Evolutionary conservation across 306 rosid genomes (phyloP).

Genomic region (Arachis stenosperma): DNA sequence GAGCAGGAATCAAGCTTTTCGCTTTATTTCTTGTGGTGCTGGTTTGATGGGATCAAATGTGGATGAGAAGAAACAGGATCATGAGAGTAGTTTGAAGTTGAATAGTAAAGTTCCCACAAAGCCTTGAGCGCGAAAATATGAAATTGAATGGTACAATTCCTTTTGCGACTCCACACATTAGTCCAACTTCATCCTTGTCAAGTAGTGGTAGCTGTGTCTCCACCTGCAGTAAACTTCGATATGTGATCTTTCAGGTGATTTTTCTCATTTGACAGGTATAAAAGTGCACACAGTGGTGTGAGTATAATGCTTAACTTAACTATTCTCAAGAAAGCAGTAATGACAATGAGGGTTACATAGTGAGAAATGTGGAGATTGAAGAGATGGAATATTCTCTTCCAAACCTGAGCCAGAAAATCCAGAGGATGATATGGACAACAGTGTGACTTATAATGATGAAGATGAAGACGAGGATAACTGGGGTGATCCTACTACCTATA

Average conservation of each 20-base stretch:
- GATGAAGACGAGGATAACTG: conserved; percentile 79
- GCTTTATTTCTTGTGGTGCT: conserved; percentile 56
- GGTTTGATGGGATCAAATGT: conserved; percentile 53
- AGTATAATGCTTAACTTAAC: conserved; percentile 29
- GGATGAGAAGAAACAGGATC: conserved; percentile 42
- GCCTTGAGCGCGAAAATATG: conserved; percentile 52
- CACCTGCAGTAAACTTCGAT: conserved; percentile 57
- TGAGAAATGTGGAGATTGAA: conserved; percentile 59
- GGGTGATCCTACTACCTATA: conserved; percentile 61
- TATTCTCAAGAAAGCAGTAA: conserved; percentile 48
- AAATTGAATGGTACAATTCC: conserved; percentile 46
- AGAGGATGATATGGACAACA: conserved; percentile 67
- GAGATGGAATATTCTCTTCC: conserved; percentile 57
- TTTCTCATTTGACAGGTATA: no score
- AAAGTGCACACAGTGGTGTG: no score
- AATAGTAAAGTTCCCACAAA: conserved; percentile 40
- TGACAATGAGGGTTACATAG: conserved; percentile 38
- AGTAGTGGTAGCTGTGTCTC: conserved; percentile 77
- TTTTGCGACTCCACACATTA: conserved; percentile 47
- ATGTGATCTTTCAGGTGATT: conserved; percentile 69
- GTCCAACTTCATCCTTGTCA: conserved; percentile 64
- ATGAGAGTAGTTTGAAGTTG: conserved; percentile 42
- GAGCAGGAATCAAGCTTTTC: conserved; percentile 41
- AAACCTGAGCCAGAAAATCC: conserved; percentile 85
- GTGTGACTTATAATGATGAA: conserved; percentile 74